Evolutionary conservation across 2,329 filamentous ascomycete species (phyloP), one percentile per base, ranked within the genome.

Genomic region (Botryosphaeria agaves): DNA sequence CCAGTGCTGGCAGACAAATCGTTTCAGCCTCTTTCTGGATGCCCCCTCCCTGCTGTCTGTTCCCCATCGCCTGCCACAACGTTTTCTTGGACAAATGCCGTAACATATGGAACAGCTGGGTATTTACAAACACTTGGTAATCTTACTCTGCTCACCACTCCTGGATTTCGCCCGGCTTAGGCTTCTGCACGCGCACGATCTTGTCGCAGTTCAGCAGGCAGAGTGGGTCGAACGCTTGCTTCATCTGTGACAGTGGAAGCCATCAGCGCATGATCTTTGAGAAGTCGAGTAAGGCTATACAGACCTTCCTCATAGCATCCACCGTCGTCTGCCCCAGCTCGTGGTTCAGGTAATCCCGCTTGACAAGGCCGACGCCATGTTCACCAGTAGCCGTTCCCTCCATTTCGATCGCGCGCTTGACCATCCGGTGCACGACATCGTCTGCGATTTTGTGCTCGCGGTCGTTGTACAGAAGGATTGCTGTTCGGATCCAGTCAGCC

Each of bases 311-410:
- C 81, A 91, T 91, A 14, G 76, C 64, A 55, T 85, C 78, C 6
- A 91, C 79, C 0, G 80, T 82, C 8, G 56, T 61, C 49, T 72
- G 61, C 8, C 81, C 79, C 24, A 89, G 59, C 55, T 91, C 81
- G 45, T 85, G 76, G 7, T 72, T 64, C 26, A 91, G 62, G 46
- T 87, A 87, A 47, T 89, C 81, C 41, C 81, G 64, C 67, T 91
- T 91, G 33, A 87, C 77, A 28, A 91, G 58, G 5, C 81, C 81
- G 31, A 89, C 75, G 25, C 81, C 81, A 50, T 91, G 81, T 53
- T 91, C 81, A 32, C 81, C 82, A 8, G 81, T 85, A 1, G 84
- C 80, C 0, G 82, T 89, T 6, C 82, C 82, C 53, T 89, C 81
- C 59, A 84, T 68, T 56, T 83, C 78, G 29, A 91, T 73, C 0